Base-by-base conservation (phyloP, 345 rosid species). In the Linum trigynum region DNA sequence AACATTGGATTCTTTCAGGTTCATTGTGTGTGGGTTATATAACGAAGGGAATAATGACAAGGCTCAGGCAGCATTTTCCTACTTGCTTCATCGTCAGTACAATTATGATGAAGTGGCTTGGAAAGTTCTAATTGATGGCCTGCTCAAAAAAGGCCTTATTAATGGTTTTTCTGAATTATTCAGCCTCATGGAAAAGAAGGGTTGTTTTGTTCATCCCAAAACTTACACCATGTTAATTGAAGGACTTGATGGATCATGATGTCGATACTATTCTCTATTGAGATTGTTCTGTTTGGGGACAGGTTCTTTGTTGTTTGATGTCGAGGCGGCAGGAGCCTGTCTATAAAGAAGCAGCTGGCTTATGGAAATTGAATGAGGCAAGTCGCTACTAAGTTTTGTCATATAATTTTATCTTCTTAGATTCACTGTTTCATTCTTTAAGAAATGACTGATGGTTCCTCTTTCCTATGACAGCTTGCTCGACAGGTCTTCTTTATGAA, bases 41-140 rank as follows among this genome's bases (percentile, higher is more conserved):
- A 75, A 78, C 65, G 69, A 67, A 40, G 85, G 81, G 62, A 72
- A 85, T 4, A 68, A 73, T n/a, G 83, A 84, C 68, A 82, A 77
- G 81, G 96, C 86, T 63, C 68, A 64, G 61, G 68, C 59, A 10
- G 75, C 84, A 58, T 89, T 91, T 57, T 45, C 55, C 65, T 75
- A 74, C 61, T 68, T 89, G 75, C 85, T 91, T 70, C 66, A 6
- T 53, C 82, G 82, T 70, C 86, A 84, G 59, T 89, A 89, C 76
- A 79, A 84, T 68, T 50, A 69, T 65, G 96, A 91, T 71, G 98
- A 91, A 74, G 65, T 91, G 63, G 91, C 89, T 71, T 91, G 96
- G 98, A 85, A 84, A 65, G 79, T 91, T 61, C 79, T 91, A 66
- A 64, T 89, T 56, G 96, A 91, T 66, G 98, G 98, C 48, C 76